These are phyloP conservation scores for Bipolaris victoriae DNA, from an alignment of 2,329 filamentous ascomycete species.

Conservation along the genomic window DNA sequence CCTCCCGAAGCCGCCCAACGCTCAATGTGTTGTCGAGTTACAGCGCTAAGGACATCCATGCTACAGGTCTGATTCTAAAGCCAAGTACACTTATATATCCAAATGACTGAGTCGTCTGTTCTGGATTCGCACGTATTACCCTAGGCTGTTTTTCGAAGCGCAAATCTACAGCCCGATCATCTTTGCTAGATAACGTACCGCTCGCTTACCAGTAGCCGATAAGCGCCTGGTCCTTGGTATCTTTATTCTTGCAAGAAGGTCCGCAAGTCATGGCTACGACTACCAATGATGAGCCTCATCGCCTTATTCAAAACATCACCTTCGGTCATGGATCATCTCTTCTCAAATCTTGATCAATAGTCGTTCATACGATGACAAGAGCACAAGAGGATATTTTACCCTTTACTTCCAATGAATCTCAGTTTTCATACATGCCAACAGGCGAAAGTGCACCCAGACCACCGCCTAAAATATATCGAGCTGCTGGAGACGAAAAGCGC, in stretches of 20 bases:
- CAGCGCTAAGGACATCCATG: background rate
- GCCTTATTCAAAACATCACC: background rate
- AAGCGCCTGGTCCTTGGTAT: background rate
- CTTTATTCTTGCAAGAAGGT: background rate
- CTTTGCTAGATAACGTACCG: background rate
- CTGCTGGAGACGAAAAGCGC: background rate
- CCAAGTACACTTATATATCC: background rate
- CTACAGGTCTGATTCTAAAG: background rate
- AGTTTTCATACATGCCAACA: background rate
- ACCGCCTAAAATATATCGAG: background rate
- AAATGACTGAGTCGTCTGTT: background rate
- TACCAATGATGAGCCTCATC: background rate
- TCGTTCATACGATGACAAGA: background rate
- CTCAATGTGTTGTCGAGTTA: background rate
- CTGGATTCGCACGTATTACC: background rate
- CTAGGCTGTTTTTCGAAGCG: background rate
- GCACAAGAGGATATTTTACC: background rate
- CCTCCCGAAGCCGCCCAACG: background rate
- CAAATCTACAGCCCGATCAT: background rate
- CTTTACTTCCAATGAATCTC: background rate
- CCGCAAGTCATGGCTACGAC: too few relatives aligned
- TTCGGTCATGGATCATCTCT: background rate
- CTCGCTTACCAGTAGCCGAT: background rate
- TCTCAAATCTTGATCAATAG: background rate
- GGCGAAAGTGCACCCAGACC: background rate